phyloP scores from a whole-genome alignment of 1,139 yeast genomes.

The Yamadazyma kanchanaburiensis region DNA sequence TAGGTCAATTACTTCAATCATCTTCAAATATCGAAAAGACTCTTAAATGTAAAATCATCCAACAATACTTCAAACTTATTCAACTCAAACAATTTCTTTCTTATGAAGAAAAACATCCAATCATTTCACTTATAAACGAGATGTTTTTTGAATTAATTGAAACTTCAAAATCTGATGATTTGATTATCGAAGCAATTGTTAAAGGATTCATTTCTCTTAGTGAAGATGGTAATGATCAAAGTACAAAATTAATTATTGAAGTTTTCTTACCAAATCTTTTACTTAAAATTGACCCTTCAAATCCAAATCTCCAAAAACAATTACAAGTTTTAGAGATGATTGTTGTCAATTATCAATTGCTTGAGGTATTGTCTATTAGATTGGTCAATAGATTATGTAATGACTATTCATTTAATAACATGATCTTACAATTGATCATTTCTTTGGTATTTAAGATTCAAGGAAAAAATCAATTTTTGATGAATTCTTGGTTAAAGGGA shows the following conservation, averaged over 20 bases:
- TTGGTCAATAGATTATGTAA: constrained; percentile 34
- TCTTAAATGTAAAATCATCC: constrained; percentile 62
- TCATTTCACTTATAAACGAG: constrained; percentile 67
- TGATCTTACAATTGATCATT: constrained; percentile 21
- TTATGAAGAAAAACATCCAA: constrained; percentile 54
- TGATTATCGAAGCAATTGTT: constrained; percentile 35
- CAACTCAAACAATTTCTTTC: constrained; percentile 44
- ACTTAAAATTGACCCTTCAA: constrained; percentile 37
- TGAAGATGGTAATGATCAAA: constrained; percentile 26
- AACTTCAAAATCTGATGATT: constrained; percentile 34
- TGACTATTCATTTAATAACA: constrained; percentile 11
- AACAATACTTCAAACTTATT: constrained; percentile 57
- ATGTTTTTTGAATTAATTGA: constrained; percentile 40
- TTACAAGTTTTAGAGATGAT: constrained; percentile 44
- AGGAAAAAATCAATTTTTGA: constrained; percentile 26
- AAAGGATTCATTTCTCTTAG: constrained; percentile 54
- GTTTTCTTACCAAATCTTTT: constrained; percentile 61
- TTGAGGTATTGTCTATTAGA: constrained; percentile 50
- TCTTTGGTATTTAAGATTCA: constrained; percentile 22
- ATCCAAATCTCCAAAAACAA: constrained; percentile 21
- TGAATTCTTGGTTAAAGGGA: constrained; percentile 40
- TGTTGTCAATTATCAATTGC: constrained; percentile 42
- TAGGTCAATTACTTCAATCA: constrained; percentile 65
- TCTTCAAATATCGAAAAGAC: constrained; percentile 66
- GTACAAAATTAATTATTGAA: constrained; percentile 43